Evolutionary conservation across 176 grass and related monocot species (phyloP).

Genomic region (Carex scoparia): DNA sequence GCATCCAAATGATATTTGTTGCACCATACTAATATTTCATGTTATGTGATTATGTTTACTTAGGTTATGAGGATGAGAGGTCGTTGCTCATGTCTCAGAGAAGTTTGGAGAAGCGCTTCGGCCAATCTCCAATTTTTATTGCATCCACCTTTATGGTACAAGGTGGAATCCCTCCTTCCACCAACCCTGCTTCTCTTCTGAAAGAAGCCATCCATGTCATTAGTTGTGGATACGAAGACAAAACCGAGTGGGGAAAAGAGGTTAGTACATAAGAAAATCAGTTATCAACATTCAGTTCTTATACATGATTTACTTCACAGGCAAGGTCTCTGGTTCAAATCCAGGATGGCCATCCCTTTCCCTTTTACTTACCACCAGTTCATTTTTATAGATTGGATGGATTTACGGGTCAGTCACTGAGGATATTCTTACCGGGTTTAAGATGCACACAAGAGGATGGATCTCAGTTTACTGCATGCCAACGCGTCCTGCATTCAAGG

Average conservation of each 20-base stretch:
- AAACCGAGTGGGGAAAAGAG: conserved; percentile 95
- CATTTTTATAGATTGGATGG: conserved; percentile 76
- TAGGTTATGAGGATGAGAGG: conserved; percentile 95
- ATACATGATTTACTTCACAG: background rate
- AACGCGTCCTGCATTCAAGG: conserved; percentile 62
- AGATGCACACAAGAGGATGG: conserved; percentile 89
- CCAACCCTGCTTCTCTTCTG: conserved; percentile 68
- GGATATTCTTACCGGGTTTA: conserved; percentile 85
- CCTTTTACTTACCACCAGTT: background rate
- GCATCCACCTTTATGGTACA: conserved; percentile 95
- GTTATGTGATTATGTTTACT: conserved; percentile 1
- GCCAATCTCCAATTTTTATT: conserved; percentile 86
- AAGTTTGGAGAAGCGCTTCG: conserved; percentile 92
- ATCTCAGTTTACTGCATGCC: conserved; percentile 91
- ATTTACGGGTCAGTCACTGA: conserved; percentile 84
- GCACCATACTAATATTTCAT: background rate
- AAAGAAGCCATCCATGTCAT: conserved; percentile 92
- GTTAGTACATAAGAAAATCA: conserved; percentile 35
- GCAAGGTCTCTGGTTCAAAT: too few relatives aligned
- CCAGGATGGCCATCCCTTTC: too few relatives aligned
- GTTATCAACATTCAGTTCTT: background rate
- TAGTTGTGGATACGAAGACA: conserved; percentile 88
- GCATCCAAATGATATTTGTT: conserved; percentile 9
- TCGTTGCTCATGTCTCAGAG: conserved; percentile 93
- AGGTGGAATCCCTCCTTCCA: conserved; percentile 86